Evolutionary conservation across 495 filamentous ascomycete genomes (phyloP).

Genomic region (Trichocladium uniseriatum): DNA sequence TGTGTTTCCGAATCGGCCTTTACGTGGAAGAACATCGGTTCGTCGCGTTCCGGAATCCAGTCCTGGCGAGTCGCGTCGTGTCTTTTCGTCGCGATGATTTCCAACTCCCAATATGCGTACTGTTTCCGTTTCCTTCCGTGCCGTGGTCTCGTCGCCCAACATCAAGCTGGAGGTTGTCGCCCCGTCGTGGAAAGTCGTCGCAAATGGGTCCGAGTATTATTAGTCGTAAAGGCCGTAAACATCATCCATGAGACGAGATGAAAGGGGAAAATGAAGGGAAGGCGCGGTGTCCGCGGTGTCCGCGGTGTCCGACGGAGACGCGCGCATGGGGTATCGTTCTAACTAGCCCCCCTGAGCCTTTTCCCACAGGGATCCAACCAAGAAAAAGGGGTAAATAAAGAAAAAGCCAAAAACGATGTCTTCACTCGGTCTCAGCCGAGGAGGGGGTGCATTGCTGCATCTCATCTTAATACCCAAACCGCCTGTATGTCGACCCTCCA

Average conservation of each 20-base stretch:
- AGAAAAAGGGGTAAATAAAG: slow-evolving; percentile 10
- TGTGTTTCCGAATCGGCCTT: slow-evolving; percentile 16
- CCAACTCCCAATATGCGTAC: slow-evolving; percentile 16
- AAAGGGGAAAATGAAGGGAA: slow-evolving; percentile 15
- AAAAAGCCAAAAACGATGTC: slow-evolving; percentile 23
- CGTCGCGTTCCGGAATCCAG: slow-evolving; percentile 12
- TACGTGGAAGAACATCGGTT: slow-evolving; percentile 18
- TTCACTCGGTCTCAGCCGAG: slow-evolving; percentile 35
- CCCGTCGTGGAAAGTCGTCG: slow-evolving; percentile 26
- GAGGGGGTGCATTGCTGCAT: slow-evolving; percentile 44
- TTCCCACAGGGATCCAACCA: slow-evolving; percentile 14
- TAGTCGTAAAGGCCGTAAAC: slow-evolving; percentile 36
- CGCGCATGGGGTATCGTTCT: slow-evolving; percentile 26
- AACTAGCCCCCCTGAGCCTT: slow-evolving; percentile 6
- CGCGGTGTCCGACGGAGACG: neutral
- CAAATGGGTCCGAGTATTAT: slow-evolving; percentile 23
- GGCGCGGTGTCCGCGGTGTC: neutral
- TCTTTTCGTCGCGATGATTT: slow-evolving; percentile 18
- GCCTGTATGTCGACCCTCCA: slow-evolving; percentile 34
- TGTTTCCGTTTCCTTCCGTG: slow-evolving; percentile 23
- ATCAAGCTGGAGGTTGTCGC: slow-evolving; percentile 27
- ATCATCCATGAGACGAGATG: slow-evolving; percentile 38
- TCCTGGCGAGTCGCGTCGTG: slow-evolving; percentile 22
- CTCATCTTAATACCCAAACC: slow-evolving; percentile 35
- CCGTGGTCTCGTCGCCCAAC: slow-evolving; percentile 21